Evolutionary conservation across 164 flowering plant species (phyloP).

Genomic region (Stephania japonica): DNA sequence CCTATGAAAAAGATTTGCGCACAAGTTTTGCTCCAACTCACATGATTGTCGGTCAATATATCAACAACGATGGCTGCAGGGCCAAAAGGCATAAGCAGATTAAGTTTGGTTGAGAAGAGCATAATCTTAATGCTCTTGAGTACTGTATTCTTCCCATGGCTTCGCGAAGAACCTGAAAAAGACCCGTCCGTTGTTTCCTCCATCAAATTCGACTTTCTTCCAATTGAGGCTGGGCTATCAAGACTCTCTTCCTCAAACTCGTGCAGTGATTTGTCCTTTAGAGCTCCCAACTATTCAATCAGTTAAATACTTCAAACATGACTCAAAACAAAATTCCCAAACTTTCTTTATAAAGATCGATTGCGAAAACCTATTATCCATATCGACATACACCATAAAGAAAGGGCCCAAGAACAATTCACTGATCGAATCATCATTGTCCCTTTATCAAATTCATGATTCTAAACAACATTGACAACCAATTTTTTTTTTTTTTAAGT

Average conservation of each 20-base stretch:
- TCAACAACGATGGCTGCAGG: slow-evolving; percentile 61
- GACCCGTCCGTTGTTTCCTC: background rate
- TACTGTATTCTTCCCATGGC: slow-evolving; percentile 26
- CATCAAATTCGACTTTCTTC: background rate
- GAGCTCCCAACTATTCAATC: background rate
- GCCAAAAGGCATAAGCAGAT: slow-evolving; percentile 70
- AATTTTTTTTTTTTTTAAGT: too few species aligned
- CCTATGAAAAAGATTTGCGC: background rate
- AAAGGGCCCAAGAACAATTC: background rate
- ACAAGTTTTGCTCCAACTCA: slow-evolving; percentile 25
- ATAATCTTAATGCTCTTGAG: slow-evolving; percentile 45
- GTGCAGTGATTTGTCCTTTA: background rate
- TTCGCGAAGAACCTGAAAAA: slow-evolving; percentile 20
- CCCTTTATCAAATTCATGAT: too few species aligned
- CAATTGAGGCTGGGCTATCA: background rate
- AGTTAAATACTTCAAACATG: background rate
- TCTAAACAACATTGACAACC: background rate
- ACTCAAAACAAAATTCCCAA: background rate
- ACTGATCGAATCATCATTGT: background rate
- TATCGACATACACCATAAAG: background rate
- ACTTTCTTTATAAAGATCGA: background rate
- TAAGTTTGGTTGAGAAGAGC: slow-evolving; percentile 58
- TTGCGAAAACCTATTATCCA: background rate
- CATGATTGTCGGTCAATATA: slow-evolving; percentile 51
- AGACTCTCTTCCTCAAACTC: background rate